Evolutionary conservation across 331 rosid species (phyloP), one percentile per base, ranked within the genome.

Genomic region (Phaseolus coccineus): DNA sequence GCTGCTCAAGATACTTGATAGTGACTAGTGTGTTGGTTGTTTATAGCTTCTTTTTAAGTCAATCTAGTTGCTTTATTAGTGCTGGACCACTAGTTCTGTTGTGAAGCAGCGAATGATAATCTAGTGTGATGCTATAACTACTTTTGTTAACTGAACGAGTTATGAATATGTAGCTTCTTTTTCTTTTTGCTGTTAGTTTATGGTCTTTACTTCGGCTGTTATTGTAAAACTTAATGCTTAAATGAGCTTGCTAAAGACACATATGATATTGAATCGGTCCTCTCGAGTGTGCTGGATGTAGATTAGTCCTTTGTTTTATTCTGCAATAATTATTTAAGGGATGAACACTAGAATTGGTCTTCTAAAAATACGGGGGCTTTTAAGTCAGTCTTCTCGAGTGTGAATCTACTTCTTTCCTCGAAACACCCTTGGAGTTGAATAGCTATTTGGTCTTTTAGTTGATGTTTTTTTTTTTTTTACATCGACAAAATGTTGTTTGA

Each of bases 81-180:
- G 70, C 37, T 74, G 25, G 64, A 51, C 27, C 44, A 25, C 65
- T 63, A 14, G 3, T 9, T 42, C 3, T 42, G 68, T 39, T 51
- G 24, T 50, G 74, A 74, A 67, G 53, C 37, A 68, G 76, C 62
- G 8, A 73, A 35, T 24, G 63, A 51, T 58, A 16, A 40, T 77
- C 25, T 58, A 19, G 22, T 31, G 2, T 61, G 81, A 44, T 58
- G 40, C 25, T 31, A 14, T 14, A 62, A 24, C 50, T 58, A 40
- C 46, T 61, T 14, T 40, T 69, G 52, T 28, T 73, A 57, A 5
- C 28, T 73, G 19, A 48, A 73, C 66, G 46, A 25, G 1, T 50
- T 6, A 52, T n/a, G 24, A 24, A 59, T 77, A 28, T 64, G 12
- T 73, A 35, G 33, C 35, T 46, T 15, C 24, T 67, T n/a, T 57